Conservation (phyloP, 345 rosid genomes). For the Corymbia maculata region DNA sequence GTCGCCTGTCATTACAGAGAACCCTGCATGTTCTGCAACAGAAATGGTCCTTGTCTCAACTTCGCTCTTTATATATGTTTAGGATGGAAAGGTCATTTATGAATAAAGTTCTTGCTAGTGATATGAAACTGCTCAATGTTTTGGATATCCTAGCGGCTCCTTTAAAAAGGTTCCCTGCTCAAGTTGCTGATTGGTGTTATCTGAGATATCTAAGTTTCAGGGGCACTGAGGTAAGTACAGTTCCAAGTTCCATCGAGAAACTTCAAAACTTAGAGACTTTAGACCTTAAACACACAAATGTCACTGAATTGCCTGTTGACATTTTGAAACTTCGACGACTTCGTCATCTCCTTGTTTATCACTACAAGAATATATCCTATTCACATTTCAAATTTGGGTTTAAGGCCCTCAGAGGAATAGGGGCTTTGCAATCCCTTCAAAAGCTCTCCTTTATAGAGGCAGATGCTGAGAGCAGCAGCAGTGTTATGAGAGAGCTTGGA, state of each 20-base stretch:
- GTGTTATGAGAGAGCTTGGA: conserved; percentile 16
- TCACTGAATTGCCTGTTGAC: conserved; percentile 19
- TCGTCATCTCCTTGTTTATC: conserved; percentile 24
- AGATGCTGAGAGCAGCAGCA: neutral
- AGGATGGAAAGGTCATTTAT: neutral
- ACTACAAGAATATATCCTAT: conserved; percentile 7
- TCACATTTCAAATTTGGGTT: conserved; percentile 9
- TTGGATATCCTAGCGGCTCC: conserved; percentile 29
- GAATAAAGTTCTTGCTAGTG: neutral
- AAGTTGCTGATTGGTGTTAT: conserved; percentile 7
- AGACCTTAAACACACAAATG: conserved; percentile 29
- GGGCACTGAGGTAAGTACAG: conserved; percentile 10
- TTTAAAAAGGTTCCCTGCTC: conserved; percentile 16
- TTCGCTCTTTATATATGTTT: conserved; percentile 31
- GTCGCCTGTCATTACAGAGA: conserved; percentile 26
- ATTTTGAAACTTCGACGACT: conserved; percentile 22
- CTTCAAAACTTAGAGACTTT: conserved; percentile 33
- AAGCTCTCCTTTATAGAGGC: conserved; percentile 26
- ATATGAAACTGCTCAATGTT: conserved; percentile 21
- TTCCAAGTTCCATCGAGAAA: conserved; percentile 26
- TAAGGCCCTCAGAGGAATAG: conserved; percentile 8
- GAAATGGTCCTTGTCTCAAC: conserved; percentile 5
- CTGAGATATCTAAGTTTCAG: conserved; percentile 29
- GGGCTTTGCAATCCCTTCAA: conserved; percentile 20
- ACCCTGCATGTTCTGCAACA: conserved; percentile 1